A percentile compares a stretch with the other conserved stretches of the same genome.
Evolutionary conservation across 208 protist species (phyloP).

Genomic region (Crithidia fasciculata): DNA sequence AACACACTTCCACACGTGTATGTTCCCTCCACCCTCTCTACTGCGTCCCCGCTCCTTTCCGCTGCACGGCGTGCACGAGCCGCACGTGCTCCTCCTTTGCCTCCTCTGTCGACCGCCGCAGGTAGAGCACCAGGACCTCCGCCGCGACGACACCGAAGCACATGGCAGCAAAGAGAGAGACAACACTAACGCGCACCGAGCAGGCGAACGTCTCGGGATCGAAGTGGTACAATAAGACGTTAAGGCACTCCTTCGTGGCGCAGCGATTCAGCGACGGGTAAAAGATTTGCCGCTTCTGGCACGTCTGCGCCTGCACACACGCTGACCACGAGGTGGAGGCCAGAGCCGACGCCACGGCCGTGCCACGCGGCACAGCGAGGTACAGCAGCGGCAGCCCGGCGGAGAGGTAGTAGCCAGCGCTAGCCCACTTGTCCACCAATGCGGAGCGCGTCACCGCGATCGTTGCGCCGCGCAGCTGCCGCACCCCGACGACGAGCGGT

Average conservation of each 20-base stretch:
- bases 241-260: conserved; percentile 33
- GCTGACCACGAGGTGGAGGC: conserved; percentile 9
- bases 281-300: conserved; percentile 30
- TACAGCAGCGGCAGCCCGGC: conserved; percentile 37
- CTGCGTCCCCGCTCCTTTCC: conserved; percentile 27
- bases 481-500: conserved; percentile 50
- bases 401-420: not conserved
- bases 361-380: conserved; percentile 22
- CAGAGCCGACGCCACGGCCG: not conserved
- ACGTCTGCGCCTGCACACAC: conserved; percentile 29
- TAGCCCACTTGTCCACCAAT: conserved; percentile 4
- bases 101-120: conserved; percentile 36
- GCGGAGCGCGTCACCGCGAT: conserved; percentile 42
- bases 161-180: conserved; percentile 36
- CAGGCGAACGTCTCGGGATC: conserved; percentile 50
- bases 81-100: conserved; percentile 40
- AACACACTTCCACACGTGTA: too few relatives aligned
- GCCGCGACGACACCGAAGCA: conserved; percentile 29
- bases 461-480: conserved; percentile 48
- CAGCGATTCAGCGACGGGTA: conserved; percentile 63
- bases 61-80: conserved; percentile 40
- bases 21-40: not conserved
- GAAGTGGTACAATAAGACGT: conserved; percentile 46
- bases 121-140: conserved; percentile 46
- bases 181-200: conserved; percentile 20